These are phyloP conservation scores for Pichia eremophila DNA, from an alignment of 805 yeast genomes.

Conservation along the genomic window DNA sequence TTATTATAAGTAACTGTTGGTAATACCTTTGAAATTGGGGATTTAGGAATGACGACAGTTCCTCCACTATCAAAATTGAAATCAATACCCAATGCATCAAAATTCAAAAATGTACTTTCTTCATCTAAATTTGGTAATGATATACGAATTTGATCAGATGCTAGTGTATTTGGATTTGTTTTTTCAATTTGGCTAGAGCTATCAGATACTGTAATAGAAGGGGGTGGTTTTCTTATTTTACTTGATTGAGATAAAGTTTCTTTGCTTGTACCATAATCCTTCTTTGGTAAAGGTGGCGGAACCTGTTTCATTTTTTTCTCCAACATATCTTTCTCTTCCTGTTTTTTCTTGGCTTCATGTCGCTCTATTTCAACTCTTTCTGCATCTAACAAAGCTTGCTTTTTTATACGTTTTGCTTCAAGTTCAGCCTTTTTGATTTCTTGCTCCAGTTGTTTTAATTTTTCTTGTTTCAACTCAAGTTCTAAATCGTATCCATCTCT, in stretches of 20 bases:
- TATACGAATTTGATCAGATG: background rate
- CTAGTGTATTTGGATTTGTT: background rate
- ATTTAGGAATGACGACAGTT: too few relatives aligned
- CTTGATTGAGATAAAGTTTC: slow-evolving; percentile 2
- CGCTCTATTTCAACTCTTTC: slow-evolving; percentile 3
- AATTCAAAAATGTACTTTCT: background rate
- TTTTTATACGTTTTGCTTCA: slow-evolving; percentile 17
- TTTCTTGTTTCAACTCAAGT: slow-evolving; percentile 26
- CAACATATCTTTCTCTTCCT: background rate
- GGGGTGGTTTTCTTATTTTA: slow-evolving; percentile 7
- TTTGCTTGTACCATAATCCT: slow-evolving; percentile 5
- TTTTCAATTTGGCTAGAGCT: background rate
- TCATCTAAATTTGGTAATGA: slow-evolving; percentile 5
- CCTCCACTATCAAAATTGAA: background rate
- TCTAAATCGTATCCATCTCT: slow-evolving; percentile 28
- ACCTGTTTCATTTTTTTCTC: slow-evolving; percentile 1
- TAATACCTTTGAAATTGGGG: too few relatives aligned
- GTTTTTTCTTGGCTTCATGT: background rate
- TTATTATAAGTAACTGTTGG: background rate
- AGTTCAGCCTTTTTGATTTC: slow-evolving; percentile 21
- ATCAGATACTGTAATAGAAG: background rate
- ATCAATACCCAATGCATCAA: background rate
- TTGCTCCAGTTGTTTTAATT: slow-evolving; percentile 21
- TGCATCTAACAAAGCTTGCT: slow-evolving; percentile 2
- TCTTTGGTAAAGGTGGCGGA: slow-evolving; percentile 14